Base-by-base conservation (phyloP, 345 rosid species). In the Bruguiera parviflora region DNA sequence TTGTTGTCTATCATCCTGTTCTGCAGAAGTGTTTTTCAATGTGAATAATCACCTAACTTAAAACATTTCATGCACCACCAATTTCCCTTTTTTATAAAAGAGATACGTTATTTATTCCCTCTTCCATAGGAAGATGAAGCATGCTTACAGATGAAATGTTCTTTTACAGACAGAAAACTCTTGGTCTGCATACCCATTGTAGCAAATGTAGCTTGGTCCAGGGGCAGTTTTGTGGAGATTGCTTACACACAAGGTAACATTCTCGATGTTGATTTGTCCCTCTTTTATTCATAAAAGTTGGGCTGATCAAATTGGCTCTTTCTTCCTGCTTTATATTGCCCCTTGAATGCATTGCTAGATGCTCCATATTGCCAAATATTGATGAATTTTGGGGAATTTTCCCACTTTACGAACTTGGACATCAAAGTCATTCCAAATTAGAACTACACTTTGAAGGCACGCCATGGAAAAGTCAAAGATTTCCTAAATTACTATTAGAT, bases 221-320 rank as follows among this genome's bases (percentile, higher is more conserved):
- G 57, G 84, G 84, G 31, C 80, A 81, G 67, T 51, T 81, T 53
- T 81, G 80, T 70, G 84, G 84, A 52, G 80, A 75, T 60, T 81
- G 82, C 75, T 72, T 78, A 33, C 78, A 69, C 65, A 75, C 53
- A 65, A 81, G 84, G 82, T 81, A 51, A 18, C 33, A 49, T 67
- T 58, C 52, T 39, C 18, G 9, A 57, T 24, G 25, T 19, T 39
- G 25, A 35, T 18, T 31, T 27, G 52, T 25, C 4, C 32, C 22
- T 47, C 59, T 28, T 39, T 43, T 13, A 5, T 43, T 13, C 49
- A 43, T 43, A 11, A 1, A 13, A 13, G 15, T 43, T 43, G 18
- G 49, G 49, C 18, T 13, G 49, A 43, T 13, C 49, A 43, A 43
- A 43, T 22, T 13, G 7, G 62, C 8, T 10, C 61, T 56, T 9